Base-by-base conservation (phyloP, 768 basidiomycete species). In the Boletus rex-veris region DNA sequence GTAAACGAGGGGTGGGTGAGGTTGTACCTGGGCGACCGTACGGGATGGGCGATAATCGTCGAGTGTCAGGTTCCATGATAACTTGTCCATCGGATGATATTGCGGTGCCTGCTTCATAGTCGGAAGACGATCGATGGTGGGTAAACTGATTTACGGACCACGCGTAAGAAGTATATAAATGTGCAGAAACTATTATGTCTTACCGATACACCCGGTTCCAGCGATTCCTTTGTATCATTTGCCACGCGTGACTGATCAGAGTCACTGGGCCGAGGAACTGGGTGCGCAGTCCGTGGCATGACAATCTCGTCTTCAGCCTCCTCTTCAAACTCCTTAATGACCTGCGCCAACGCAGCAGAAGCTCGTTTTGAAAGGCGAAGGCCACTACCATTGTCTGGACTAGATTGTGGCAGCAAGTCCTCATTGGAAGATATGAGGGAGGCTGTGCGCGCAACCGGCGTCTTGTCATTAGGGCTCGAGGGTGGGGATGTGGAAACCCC, bases 221-320 rank as follows among this genome's bases (percentile, higher is more conserved):
- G 45, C 10, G 53, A 49, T 35, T 59, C 64, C 46, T 58, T 60
- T 36, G 57, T 58, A 44, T 66, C 64, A 51, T 55, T 50, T 24
- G 26, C 39, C 30, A 53, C 49, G 33, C 63, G 64, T 42, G 58
- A 49, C 44, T 64, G 64, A 51, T 70, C 68, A 44, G 55, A 52
- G 43, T 67, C 70, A 42, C 52, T 58, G 52, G 50, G 64, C 49
- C 81, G 77, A 52, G 76, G 71, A 48, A 77, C 69, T 45, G 78
- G 78, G 51, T 67, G 63, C 18, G 78, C 75, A 38, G 83, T 82
- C 52, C 88, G 80, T 40, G 85, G 85, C 74, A 90, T 78, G 59
- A 90, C 74, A 56, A 90, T 85, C 68, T 90, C 84, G 68, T 91
- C 88, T 57, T 88, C 88, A 0, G 75, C 63, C 46, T 90, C 87